These are phyloP conservation scores for Calocybe gambosa DNA, from an alignment of 1,284 basidiomycete genomes.

Conservation along the genomic window DNA sequence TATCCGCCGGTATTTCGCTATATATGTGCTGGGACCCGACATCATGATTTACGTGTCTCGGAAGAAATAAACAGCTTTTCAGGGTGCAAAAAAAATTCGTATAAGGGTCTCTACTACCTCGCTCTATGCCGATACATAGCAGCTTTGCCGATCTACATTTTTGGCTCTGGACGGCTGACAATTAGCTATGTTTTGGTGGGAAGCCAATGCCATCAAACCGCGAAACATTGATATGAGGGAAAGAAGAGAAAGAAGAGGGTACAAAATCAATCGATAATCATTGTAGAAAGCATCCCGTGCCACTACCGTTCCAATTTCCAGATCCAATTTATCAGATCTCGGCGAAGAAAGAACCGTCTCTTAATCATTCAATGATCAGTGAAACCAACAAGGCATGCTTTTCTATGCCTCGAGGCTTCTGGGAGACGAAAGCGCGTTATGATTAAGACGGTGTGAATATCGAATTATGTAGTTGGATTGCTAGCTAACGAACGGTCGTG, in stretches of 20 bases:
- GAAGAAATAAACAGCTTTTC: constrained; percentile 4
- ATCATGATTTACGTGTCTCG: background rate
- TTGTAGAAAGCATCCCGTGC: background rate
- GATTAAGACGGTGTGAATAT: background rate
- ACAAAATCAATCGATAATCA: constrained; percentile 18
- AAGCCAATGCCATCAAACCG: background rate
- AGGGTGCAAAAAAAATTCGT: constrained; percentile 10
- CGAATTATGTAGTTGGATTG: background rate
- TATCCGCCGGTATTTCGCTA: background rate
- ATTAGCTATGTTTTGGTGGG: background rate
- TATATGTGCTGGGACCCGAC: background rate
- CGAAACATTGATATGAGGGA: background rate
- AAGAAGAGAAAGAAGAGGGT: constrained; percentile 1
- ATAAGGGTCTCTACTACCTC: background rate
- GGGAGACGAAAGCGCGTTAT: background rate
- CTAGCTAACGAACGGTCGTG: background rate
- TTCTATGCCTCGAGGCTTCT: background rate
- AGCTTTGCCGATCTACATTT: background rate
- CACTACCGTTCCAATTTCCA: background rate
- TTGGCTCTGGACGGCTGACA: background rate
- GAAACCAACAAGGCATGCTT: background rate
- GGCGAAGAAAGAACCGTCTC: background rate
- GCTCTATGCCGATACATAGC: background rate
- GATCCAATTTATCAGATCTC: background rate
- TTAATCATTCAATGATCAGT: constrained; percentile 1